These are phyloP conservation scores for Coemansia sp. DNA, from an alignment of 192 early-diverging fungal genomes.

Conservation along the genomic window DNA sequence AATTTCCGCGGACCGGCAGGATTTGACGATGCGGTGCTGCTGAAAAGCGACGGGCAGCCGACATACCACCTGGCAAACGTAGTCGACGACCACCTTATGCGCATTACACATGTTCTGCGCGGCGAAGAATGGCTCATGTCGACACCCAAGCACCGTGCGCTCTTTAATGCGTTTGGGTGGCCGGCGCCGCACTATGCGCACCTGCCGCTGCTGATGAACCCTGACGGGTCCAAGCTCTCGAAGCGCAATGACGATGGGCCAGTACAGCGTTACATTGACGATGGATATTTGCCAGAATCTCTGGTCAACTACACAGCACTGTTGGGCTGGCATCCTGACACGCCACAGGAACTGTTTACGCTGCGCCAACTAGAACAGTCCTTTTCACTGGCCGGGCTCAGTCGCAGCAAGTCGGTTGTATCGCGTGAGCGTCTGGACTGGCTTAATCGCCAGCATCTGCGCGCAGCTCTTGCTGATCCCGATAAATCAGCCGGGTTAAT, in stretches of 20 bases:
- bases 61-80: conserved; percentile 97
- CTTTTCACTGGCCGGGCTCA: conserved; percentile 39
- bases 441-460: conserved; percentile 51
- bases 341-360: conserved; percentile 64
- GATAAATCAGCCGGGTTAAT: conserved; percentile 4
- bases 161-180: conserved; percentile 85
- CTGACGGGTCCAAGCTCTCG: conserved; percentile 82
- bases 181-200: conserved; percentile 76
- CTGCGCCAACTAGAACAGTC: conserved; percentile 37
- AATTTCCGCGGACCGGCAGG: conserved; percentile 65
- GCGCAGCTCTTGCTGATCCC: conserved; percentile 20
- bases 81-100: conserved; percentile 90
- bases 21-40: conserved; percentile 84
- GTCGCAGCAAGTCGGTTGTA: conserved; percentile 48
- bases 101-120: conserved; percentile 87
- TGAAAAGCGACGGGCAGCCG: conserved; percentile 90
- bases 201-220: conserved; percentile 83
- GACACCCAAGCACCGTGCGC: conserved; percentile 85
- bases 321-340: conserved; percentile 73
- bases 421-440: conserved; percentile 47
- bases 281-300: conserved; percentile 81
- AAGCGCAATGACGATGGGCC: conserved; percentile 76
- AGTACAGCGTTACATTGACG: conserved; percentile 71
- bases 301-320: conserved; percentile 86
- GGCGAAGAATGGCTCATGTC: conserved; percentile 96